Base-by-base conservation (phyloP, 805 yeast genomes). In the Ogataea henricii region DNA sequence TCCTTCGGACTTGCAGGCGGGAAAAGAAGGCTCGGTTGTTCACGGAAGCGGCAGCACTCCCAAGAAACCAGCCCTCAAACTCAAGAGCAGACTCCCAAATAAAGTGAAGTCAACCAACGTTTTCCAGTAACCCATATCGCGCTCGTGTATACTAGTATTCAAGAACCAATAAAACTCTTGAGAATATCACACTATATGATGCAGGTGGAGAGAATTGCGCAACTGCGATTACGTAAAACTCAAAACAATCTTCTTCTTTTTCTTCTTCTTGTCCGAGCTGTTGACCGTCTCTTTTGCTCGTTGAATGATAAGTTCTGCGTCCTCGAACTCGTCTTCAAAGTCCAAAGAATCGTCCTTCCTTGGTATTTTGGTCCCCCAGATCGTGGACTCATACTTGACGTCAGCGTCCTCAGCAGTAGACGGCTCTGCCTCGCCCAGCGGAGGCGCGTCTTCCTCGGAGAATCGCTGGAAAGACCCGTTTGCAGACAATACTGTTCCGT, bases 291-390 rank as follows among this genome's bases (percentile, higher is more conserved):
- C 77, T 49, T 71, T 74, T 3, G 82, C 83, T 54, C 71, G 72
- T 21, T 77, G 65, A 18, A 83, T 70, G 75, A 79, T 69, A 48
- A 78, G 77, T 47, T 71, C 74, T 17, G 62, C 53, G 51, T 69
- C 76, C 6, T 76, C 76, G 36, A 77, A 83, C 59, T 73, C 71
- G 33, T 72, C 77, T 7, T 68, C 73, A 1, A 63, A 63, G 2
- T 67, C 67, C 12, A 36, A 22, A 14, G 64, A 63, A 23, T 70
- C 71, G 23, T 65, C 67, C 52, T 68, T 49, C 16, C 66, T 75
- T 4, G 76, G 77, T 2, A 81, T 78, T 45, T 67, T 71, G 1
- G 94, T 87, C 0, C 95, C 95, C 95, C 95, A 87, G 2, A 87
- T 81, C 0, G 94, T 83, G 1, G 80, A 59, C 14, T 56, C 60